A percentile compares a stretch with the other conserved stretches of the same genome.
phyloP scores from a whole-genome alignment of 768 basidiomycete genomes.

The Hydnum rufescens region DNA sequence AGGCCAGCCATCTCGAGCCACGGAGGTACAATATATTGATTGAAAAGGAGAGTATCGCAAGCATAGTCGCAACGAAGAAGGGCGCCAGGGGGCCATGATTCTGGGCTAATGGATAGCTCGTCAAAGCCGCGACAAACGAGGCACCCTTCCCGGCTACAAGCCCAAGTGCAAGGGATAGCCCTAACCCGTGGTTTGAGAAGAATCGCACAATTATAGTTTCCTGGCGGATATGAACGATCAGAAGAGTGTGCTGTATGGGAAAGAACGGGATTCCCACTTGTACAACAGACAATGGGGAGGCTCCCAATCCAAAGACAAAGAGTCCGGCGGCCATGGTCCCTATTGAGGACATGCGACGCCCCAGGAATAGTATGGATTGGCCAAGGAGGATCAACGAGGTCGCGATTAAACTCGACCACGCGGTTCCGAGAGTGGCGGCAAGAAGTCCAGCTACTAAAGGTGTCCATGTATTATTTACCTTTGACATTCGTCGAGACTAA shows the following conservation, averaged over 20 bases:
- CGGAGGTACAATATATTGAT: constrained; percentile 50
- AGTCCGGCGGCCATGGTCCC: constrained; percentile 54
- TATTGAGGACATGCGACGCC: constrained; percentile 40
- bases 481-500: too few species aligned
- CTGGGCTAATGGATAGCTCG: constrained; percentile 57
- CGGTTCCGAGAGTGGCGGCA: constrained; percentile 51
- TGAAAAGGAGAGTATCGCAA: constrained; percentile 44
- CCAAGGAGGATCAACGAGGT: constrained; percentile 55
- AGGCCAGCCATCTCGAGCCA: constrained; percentile 43
- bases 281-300: constrained; percentile 62
- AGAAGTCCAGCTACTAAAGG: constrained; percentile 58
- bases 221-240: constrained; percentile 14
- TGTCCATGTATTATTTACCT: constrained; percentile 62
- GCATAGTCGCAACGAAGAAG: constrained; percentile 44
- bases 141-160: constrained; percentile 64
- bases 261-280: constrained; percentile 16
- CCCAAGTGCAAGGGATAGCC: constrained; percentile 62
- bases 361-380: constrained; percentile 43
- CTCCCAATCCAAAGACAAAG: constrained; percentile 61
- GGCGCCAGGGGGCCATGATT: constrained; percentile 48
- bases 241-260: neutral
- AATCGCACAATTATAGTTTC: constrained; percentile 72
- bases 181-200: constrained; percentile 57
- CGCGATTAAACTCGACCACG: constrained; percentile 47
- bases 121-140: constrained; percentile 54